Conservation (phyloP, 176 grass and related monocot genomes). For the Aegilops sharonensis region DNA sequence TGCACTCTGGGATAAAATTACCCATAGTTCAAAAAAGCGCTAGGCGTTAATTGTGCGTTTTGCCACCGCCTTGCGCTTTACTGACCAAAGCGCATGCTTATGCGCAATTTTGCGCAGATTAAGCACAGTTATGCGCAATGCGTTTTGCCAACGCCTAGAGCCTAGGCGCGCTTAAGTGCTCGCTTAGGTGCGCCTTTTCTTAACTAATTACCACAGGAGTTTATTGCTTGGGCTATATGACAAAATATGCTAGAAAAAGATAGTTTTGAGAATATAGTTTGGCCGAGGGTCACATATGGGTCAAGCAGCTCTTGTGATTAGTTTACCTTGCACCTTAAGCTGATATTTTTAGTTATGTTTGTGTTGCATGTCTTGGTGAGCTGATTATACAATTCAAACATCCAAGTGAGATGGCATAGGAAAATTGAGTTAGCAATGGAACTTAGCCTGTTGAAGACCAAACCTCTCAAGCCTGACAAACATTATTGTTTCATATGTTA, state of each 20-base stretch:
- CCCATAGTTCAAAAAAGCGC: too few relatives aligned
- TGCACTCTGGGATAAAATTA: background rate
- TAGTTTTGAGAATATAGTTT: conserved; percentile 1
- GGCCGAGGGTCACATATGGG: background rate
- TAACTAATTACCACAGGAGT: background rate
- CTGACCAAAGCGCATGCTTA: too few relatives aligned
- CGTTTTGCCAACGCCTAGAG: too few relatives aligned
- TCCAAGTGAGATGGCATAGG: background rate
- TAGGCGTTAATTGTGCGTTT: too few relatives aligned
- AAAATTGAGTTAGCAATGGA: conserved; percentile 1
- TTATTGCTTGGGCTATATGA: background rate
- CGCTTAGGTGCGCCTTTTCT: too few relatives aligned
- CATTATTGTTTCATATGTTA: conserved; percentile 17
- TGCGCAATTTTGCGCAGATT: too few relatives aligned
- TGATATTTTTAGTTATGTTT: conserved; percentile 14
- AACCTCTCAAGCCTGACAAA: background rate
- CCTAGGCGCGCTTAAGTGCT: too few relatives aligned
- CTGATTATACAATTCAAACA: background rate
- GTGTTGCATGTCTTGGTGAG: background rate
- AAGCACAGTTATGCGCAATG: too few relatives aligned
- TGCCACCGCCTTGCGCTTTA: too few relatives aligned
- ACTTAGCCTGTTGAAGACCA: background rate
- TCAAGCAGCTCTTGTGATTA: background rate
- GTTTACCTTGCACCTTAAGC: conserved; percentile 3
- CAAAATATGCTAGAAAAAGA: background rate